Evolutionary conservation across 805 yeast genomes (phyloP).

Genomic region (Saccharomyces cerevisiae): DNA sequence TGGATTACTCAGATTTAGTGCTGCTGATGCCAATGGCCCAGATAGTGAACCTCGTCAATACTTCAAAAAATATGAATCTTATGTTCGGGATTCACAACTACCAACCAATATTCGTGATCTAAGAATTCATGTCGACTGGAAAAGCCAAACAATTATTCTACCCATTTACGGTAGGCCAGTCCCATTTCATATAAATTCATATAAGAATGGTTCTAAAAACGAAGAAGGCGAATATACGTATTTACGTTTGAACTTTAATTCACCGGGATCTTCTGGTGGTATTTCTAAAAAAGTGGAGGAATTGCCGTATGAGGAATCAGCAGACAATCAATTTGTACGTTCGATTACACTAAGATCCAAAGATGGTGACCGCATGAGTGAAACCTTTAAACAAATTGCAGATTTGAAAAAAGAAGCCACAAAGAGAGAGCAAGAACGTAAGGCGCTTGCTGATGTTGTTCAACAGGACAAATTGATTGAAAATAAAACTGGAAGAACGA

Average conservation of each 20-base stretch:
- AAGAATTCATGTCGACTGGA: slow-evolving; percentile 78
- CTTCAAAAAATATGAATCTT: slow-evolving; percentile 89
- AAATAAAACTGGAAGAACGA: slow-evolving; percentile 73
- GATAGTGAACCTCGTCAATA: slow-evolving; percentile 42
- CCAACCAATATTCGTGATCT: slow-evolving; percentile 77
- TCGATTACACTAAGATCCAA: slow-evolving; percentile 81
- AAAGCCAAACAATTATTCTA: slow-evolving; percentile 77
- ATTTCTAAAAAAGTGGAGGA: slow-evolving; percentile 62
- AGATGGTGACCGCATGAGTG: slow-evolving; percentile 85
- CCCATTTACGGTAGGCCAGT: slow-evolving; percentile 96
- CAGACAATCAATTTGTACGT: slow-evolving; percentile 79
- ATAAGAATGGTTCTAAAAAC: slow-evolving; percentile 87
- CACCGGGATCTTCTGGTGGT: slow-evolving; percentile 81
- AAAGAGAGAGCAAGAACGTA: slow-evolving; percentile 83
- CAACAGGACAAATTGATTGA: slow-evolving; percentile 84
- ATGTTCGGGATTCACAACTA: slow-evolving; percentile 85
- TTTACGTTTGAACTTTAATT: slow-evolving; percentile 80
- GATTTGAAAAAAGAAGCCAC: slow-evolving; percentile 88
- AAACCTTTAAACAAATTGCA: slow-evolving; percentile 79
- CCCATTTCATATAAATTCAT: slow-evolving; percentile 92
- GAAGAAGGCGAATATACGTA: slow-evolving; percentile 96
- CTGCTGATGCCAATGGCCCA: slow-evolving; percentile 61
- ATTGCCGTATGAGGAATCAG: slow-evolving; percentile 82
- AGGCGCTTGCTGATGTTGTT: slow-evolving; percentile 88
- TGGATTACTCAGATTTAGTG: slow-evolving; percentile 74